phyloP scores from a whole-genome alignment of 805 yeast species.

The Kregervanrija fluxuum region DNA sequence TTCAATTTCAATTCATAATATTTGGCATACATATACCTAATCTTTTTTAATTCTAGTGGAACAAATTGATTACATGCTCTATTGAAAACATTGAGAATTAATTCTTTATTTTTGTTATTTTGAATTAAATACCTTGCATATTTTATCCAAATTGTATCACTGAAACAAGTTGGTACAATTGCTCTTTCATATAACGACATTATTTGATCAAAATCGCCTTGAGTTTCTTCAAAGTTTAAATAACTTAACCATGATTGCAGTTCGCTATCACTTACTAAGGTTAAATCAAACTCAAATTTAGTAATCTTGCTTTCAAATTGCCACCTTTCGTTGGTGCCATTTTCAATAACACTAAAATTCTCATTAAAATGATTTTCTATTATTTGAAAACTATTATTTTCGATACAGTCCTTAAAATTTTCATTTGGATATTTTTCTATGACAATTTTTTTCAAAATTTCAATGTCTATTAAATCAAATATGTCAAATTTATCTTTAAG shows the following conservation, averaged over 20 bases:
- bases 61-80: slow-evolving; percentile 40
- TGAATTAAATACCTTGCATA: slow-evolving; percentile 49
- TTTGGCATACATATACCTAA: slow-evolving; percentile 25
- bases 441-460: slow-evolving; percentile 24
- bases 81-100: slow-evolving; percentile 34
- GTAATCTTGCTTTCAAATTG: slow-evolving; percentile 58
- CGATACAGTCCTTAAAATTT: slow-evolving; percentile 4
- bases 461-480: slow-evolving; percentile 24
- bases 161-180: slow-evolving; percentile 57
- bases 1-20: slow-evolving; percentile 16
- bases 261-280: slow-evolving; percentile 36
- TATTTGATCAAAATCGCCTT: slow-evolving; percentile 26
- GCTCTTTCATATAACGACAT: slow-evolving; percentile 62
- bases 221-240: slow-evolving; percentile 39
- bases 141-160: slow-evolving; percentile 60
- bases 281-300: slow-evolving; percentile 50
- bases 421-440: slow-evolving; percentile 8
- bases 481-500: slow-evolving; percentile 29
- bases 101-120: slow-evolving; percentile 25
- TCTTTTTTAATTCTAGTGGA: slow-evolving; percentile 17
- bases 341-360: slow-evolving; percentile 41
- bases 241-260: slow-evolving; percentile 55
- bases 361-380: slow-evolving; percentile 38
- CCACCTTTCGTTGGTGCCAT: slow-evolving; percentile 57
- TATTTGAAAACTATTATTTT: slow-evolving; percentile 17